Evolutionary conservation across 1,284 basidiomycete species (phyloP), one percentile per base, ranked within the genome.

Genomic region (Ceratobasidium sp.): DNA sequence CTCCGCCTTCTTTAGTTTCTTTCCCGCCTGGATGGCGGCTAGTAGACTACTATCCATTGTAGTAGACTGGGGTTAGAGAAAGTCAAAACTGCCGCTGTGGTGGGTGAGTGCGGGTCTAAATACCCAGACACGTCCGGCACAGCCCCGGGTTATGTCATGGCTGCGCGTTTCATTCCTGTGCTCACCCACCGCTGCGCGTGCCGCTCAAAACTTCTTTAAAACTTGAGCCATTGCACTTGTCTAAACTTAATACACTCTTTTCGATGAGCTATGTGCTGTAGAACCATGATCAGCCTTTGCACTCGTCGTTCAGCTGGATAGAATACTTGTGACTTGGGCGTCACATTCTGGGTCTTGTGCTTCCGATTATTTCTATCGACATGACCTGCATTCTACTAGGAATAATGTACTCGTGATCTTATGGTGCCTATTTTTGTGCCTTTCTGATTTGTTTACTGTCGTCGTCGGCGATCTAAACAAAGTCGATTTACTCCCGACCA

Each of bases 21-120:
- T 95, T 35, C 95, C 94, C 0, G 90, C 89, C 85, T 94, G 92
- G 63, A 94, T 94, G 81, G 92, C 90, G 78, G 89, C 88, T 73
- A 94, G 84, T 51, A 94, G 87, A 58, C 37, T 74, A 67, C 76
- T 79, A 26, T 74, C 78, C 78, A 80, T 81, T 49, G 69, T 42
- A 23, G 26, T 10, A 11, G 26, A 17, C 63, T 10, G 28, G 51
- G 26, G 51, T 11, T 35, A 45, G 15, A n/a, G 53, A 26, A 42
- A 75, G 42, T 3, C 42, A 26, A 26, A 80, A 87, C 86, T 39
- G 90, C 90, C 10, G 91, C 90, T 91, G 93, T 93, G 58, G 47
- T 61, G 67, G 68, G 35, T 20, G 37, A 33, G n/a, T 42, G 60
- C 47, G 58, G 39, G 39, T 28, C 39, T 49, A 65, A 65, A 31